phyloP scores from a whole-genome alignment of 192 early-diverging fungal genomes.

The Coemansia sp. region DNA sequence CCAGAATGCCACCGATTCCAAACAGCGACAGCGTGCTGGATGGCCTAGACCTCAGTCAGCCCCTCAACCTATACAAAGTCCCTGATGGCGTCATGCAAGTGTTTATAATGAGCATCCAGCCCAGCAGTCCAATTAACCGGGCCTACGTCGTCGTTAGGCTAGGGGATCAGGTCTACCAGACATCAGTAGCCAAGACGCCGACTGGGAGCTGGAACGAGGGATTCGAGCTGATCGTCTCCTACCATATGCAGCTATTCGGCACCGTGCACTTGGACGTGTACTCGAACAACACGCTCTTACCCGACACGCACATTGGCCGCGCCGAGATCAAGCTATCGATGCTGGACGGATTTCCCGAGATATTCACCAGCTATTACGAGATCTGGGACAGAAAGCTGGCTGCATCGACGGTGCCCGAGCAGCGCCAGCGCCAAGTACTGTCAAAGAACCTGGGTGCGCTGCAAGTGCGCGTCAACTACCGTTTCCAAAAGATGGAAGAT shows the following conservation, averaged over 20 bases:
- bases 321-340: conserved; percentile 67
- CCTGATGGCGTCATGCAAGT: conserved; percentile 62
- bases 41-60: conserved; percentile 47
- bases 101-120: conserved; percentile 62
- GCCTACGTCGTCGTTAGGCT: conserved; percentile 69
- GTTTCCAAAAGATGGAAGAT: conserved; percentile 62
- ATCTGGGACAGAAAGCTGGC: conserved; percentile 76
- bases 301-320: conserved; percentile 70
- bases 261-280: conserved; percentile 73
- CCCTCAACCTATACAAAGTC: conserved; percentile 56
- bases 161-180: conserved; percentile 70
- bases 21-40: conserved; percentile 39
- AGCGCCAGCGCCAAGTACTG: conserved; percentile 57
- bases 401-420: conserved; percentile 63
- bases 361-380: conserved; percentile 77
- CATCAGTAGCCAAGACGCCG: conserved; percentile 61
- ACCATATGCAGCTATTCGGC: conserved; percentile 77
- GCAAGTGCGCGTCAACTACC: conserved; percentile 69
- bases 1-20: conserved; percentile 25
- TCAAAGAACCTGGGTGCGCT: conserved; percentile 73
- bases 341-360: conserved; percentile 66
- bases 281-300: conserved; percentile 63
- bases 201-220: conserved; percentile 74
- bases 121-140: conserved; percentile 62
- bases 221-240: conserved; percentile 71